Evolutionary conservation across 169 alveolate species (phyloP).

Genomic region (Plasmodium blacklocki): DNA sequence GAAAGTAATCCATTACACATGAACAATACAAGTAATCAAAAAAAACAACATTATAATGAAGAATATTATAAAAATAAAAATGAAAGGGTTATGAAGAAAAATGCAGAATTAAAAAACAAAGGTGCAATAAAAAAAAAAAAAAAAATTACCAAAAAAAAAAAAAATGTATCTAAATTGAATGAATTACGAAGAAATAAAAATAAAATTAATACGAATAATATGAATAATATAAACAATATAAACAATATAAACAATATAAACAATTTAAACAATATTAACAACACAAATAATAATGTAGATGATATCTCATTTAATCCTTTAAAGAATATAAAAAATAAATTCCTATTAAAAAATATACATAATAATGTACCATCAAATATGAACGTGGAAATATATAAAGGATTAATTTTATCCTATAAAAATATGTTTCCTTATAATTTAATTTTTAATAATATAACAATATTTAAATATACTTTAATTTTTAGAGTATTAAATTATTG

Average conservation of each 20-base stretch:
- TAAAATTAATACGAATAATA: not conserved
- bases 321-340: not conserved
- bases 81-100: no score
- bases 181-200: slow-evolving; percentile 8
- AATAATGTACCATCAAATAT: slow-evolving; percentile 25
- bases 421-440: slow-evolving; percentile 77
- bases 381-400: slow-evolving; percentile 68
- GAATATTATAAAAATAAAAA: no score
- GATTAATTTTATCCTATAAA: slow-evolving; percentile 42
- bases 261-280: not conserved
- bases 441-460: slow-evolving; percentile 75
- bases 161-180: not conserved
- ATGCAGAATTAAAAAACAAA: no score
- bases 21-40: no score
- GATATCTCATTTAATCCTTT: not conserved
- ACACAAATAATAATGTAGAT: not conserved
- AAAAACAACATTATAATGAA: no score
- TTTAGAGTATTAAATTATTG: slow-evolving; percentile 79
- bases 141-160: no score
- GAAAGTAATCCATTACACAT: no score
- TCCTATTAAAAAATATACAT: not conserved
- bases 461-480: slow-evolving; percentile 77
- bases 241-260: not conserved
- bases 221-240: not conserved
- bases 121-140: no score